These are phyloP conservation scores for Candida tropicalis DNA, from an alignment of 1,139 yeast genomes.

Conservation along the genomic window DNA sequence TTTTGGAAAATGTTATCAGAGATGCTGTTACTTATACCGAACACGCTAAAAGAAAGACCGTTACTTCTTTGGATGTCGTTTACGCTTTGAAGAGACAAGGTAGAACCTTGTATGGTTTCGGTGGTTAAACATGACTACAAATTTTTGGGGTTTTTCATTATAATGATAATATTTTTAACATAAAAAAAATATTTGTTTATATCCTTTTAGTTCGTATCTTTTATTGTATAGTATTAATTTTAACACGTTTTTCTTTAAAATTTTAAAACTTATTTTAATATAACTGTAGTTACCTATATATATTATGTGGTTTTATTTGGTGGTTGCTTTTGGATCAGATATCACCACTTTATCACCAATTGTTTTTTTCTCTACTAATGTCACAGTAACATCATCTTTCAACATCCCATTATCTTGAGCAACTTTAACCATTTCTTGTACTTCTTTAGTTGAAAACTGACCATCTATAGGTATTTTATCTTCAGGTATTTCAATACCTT, in stretches of 20 bases:
- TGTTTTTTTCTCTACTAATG: slow-evolving; percentile 27
- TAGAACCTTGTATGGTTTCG: slow-evolving; percentile 99
- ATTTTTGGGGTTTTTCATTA: too few species aligned
- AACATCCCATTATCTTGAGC: slow-evolving; percentile 37
- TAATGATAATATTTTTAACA: too few species aligned
- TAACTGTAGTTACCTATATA: not conserved
- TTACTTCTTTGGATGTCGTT: slow-evolving; percentile 97
- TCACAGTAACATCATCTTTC: slow-evolving; percentile 27
- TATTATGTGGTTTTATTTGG: not conserved
- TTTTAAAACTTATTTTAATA: not conserved
- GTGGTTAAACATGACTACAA: slow-evolving; percentile 64
- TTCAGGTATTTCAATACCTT: slow-evolving; percentile 40
- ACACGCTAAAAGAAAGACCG: slow-evolving; percentile 99
- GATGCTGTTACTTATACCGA: slow-evolving; percentile 99
- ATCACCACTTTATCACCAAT: slow-evolving; percentile 19
- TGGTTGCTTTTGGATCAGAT: slow-evolving; percentile 6
- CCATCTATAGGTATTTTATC: slow-evolving; percentile 47
- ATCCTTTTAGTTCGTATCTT: slow-evolving; percentile 1
- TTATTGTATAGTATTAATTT: slow-evolving; percentile 4
- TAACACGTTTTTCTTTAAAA: not conserved
- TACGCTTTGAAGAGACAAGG: slow-evolving; percentile 99
- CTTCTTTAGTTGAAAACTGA: slow-evolving; percentile 40
- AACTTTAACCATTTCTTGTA: slow-evolving; percentile 30
- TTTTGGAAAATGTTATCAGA: slow-evolving; percentile 96
- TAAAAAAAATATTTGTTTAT: not conserved